Percentiles rank a stretch among this genome's conserved stretches.
These are phyloP conservation scores for Cyberlindnera bimundalis DNA, from an alignment of 805 yeast species.

Conservation along the genomic window DNA sequence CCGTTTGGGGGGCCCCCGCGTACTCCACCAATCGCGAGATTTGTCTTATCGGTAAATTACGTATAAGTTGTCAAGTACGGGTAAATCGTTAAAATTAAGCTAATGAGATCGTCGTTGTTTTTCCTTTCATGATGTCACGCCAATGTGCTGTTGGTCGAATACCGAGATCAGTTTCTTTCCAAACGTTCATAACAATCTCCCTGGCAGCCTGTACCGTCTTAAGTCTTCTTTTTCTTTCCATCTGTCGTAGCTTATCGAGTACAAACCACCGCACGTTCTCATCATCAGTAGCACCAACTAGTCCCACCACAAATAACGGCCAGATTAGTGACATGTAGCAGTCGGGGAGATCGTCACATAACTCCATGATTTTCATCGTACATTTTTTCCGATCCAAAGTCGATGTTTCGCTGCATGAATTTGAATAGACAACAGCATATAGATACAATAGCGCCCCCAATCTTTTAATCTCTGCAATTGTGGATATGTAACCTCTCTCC, in stretches of 20 bases:
- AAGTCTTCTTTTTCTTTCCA: conserved; percentile 36
- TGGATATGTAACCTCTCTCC: conserved; percentile 23
- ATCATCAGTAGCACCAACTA: conserved; percentile 28
- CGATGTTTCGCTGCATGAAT: conserved; percentile 14
- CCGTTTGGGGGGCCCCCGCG: background rate
- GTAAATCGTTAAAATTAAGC: no score
- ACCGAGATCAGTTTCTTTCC: conserved; percentile 40
- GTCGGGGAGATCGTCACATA: conserved; percentile 28
- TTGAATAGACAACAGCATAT: conserved; percentile 34
- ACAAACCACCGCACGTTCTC: conserved; percentile 40
- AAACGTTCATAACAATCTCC: conserved; percentile 33
- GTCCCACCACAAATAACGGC: conserved; percentile 40
- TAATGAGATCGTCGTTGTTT: conserved; percentile 36
- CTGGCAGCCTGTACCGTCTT: conserved; percentile 38
- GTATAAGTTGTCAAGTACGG: no score
- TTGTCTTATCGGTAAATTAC: no score
- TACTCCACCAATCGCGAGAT: no score
- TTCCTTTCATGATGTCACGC: conserved; percentile 37
- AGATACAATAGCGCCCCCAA: conserved; percentile 35
- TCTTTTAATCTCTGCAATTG: conserved; percentile 38
- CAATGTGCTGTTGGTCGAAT: conserved; percentile 27
- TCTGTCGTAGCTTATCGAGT: conserved; percentile 30
- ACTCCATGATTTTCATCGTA: conserved; percentile 24
- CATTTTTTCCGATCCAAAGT: conserved; percentile 17
- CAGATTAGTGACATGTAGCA: conserved; percentile 37